These are phyloP conservation scores for Luzula sylvatica DNA, from an alignment of 176 grass and related monocot species.

Conservation along the genomic window DNA sequence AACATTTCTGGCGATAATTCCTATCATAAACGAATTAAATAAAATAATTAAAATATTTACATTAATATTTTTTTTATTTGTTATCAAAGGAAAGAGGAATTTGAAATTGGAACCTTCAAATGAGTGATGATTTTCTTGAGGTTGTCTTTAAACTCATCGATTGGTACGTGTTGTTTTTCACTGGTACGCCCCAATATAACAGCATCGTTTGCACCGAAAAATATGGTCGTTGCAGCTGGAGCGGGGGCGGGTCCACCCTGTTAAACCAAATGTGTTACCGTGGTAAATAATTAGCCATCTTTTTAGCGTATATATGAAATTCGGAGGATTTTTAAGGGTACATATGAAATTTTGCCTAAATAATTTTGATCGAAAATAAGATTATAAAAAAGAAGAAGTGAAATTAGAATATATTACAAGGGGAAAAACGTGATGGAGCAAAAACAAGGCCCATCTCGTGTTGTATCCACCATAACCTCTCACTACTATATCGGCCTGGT, in stretches of 20 bases:
- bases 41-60: background rate
- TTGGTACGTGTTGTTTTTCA: constrained; percentile 60
- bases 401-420: constrained; percentile 27
- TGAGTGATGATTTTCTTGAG: constrained; percentile 62
- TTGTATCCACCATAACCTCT: constrained; percentile 94
- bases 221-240: constrained; percentile 41
- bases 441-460: constrained; percentile 77
- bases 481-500: constrained; percentile 68
- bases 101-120: constrained; percentile 58
- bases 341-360: background rate
- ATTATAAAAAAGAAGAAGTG: no score
- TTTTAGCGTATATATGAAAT: background rate
- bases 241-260: constrained; percentile 35
- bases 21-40: constrained; percentile 21
- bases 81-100: no score
- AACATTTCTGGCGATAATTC: constrained; percentile 52
- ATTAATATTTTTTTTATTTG: no score
- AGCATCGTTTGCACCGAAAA: constrained; percentile 90
- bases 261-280: background rate
- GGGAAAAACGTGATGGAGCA: constrained; percentile 65
- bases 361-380: no score
- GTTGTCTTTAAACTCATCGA: constrained; percentile 76
- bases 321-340: background rate
- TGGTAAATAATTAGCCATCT: background rate
- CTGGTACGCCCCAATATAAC: constrained; percentile 45